Evolutionary conservation across 495 filamentous ascomycete genomes (phyloP), one percentile per base, ranked within the genome.

Genomic region (Penicillium macrosclerotiorum): DNA sequence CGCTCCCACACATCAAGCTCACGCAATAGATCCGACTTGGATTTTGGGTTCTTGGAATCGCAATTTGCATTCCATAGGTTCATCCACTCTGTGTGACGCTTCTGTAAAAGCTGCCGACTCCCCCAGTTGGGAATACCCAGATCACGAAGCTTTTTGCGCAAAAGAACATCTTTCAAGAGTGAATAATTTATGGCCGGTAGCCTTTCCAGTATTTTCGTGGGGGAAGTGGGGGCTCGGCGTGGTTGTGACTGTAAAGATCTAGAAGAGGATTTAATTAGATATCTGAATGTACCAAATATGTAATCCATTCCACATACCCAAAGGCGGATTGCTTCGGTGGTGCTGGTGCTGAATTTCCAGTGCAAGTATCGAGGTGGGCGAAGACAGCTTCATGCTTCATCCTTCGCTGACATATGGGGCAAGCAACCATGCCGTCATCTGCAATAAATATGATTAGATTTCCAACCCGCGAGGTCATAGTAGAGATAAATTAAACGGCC

Each of bases 11-110:
- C 55, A 18, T 90, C 84, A 13, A 98, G 59, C 43, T 96, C 92
- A 5, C 76, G 76, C 22, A 93, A 59, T 5, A 98, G 57, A 36
- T 92, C 84, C 3, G 69, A 62, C 52, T 88, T 89, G 4, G 74
- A 67, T 55, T 85, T 85, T 1, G 88, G 89, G 3, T 64, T 68
- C 42, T 75, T 78, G 2, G 89, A 85, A 62, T 99, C 93, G 64
- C 89, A 92, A 52, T 97, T 97, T 11, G 94, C 89, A 62, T 99
- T 99, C 84, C 89, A 96, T 19, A 97, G 60, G 32, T 91, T 96
- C 52, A 92, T 74, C 90, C 90, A 99, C 68, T 99, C 93, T 1
- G 78, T 87, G 52, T 97, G 90, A 45, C 93, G 78, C 52, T 76
- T 78, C 57, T 93, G 83, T 19, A 97, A 64, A 6, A 88, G 69